These are phyloP conservation scores for Fusarium siculi DNA, from an alignment of 2,329 filamentous ascomycete genomes.

Conservation along the genomic window DNA sequence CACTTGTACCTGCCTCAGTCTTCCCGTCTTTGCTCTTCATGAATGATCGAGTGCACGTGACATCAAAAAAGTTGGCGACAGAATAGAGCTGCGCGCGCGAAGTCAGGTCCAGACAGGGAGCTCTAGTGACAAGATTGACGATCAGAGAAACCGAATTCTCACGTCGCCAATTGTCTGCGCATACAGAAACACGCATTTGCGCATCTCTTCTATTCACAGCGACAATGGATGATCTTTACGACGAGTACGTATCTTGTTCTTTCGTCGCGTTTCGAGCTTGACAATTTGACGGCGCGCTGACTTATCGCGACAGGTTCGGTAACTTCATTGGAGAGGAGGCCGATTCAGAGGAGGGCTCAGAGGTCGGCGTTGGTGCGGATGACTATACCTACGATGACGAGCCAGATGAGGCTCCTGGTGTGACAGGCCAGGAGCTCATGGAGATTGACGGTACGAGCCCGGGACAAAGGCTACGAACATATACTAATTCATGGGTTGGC, in stretches of 20 bases:
- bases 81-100: conserved; percentile 38
- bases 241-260: conserved; percentile 71
- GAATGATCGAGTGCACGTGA: conserved; percentile 39
- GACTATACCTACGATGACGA: conserved; percentile 87
- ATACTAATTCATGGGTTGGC: conserved; percentile 20
- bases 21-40: neutral
- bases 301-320: conserved; percentile 75
- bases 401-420: conserved; percentile 70
- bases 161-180: conserved; percentile 30
- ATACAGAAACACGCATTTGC: conserved; percentile 24
- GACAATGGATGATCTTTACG: conserved; percentile 93
- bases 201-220: conserved; percentile 10
- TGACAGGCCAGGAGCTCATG: conserved; percentile 86
- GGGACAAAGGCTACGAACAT: neutral
- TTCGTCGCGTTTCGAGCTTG: conserved; percentile 9
- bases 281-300: conserved; percentile 32
- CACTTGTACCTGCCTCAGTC: conserved; percentile 35
- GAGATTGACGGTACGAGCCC: conserved; percentile 78
- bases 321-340: conserved; percentile 97
- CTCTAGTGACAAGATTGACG: conserved; percentile 37
- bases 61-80: conserved; percentile 46
- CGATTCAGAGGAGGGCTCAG: conserved; percentile 86
- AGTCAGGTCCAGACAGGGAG: conserved; percentile 23
- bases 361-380: conserved; percentile 76
- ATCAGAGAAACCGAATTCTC: conserved; percentile 33